Evolutionary conservation across 441 rosid genomes (phyloP).

Genomic region (Hura crepitans): DNA sequence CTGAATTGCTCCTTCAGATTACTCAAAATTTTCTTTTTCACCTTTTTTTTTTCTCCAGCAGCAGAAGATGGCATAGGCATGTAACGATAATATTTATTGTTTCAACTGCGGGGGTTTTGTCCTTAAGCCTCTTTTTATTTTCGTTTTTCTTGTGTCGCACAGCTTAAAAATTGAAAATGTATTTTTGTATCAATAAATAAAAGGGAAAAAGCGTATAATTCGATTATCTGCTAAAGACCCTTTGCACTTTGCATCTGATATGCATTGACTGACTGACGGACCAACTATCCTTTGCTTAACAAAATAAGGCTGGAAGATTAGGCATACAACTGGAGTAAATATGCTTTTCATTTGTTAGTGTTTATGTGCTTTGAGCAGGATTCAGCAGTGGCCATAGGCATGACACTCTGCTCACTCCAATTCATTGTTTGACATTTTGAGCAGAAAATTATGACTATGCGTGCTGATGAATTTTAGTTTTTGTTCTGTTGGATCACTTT

Average conservation of each 20-base stretch:
- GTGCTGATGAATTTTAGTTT: not conserved
- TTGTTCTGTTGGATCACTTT: not conserved
- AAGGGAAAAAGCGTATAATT: constrained; percentile 10
- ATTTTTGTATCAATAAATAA: constrained; percentile 23
- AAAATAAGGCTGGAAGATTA: not conserved
- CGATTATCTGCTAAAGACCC: constrained; percentile 8
- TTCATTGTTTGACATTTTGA: not conserved
- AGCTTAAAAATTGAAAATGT: constrained; percentile 9
- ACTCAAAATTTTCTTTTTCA: constrained; percentile 26
- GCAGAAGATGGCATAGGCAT: constrained; percentile 24
- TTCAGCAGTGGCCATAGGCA: constrained; percentile 4
- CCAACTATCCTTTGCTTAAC: not conserved
- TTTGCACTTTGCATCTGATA: constrained; percentile 11
- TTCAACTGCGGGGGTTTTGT: constrained; percentile 18
- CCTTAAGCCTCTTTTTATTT: constrained; percentile 4
- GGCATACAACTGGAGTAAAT: not conserved
- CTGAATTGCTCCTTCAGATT: constrained; percentile 15
- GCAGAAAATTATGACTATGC: not conserved
- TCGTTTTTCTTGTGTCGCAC: not conserved
- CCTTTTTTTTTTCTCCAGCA: constrained; percentile 24
- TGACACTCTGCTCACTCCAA: not conserved
- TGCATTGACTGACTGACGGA: not conserved
- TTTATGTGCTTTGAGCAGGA: not conserved
- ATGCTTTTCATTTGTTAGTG: not conserved
- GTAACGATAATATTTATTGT: constrained; percentile 26